These are phyloP conservation scores for Monosporascus cannonballus DNA, from an alignment of 2,329 filamentous ascomycete species.

Conservation along the genomic window DNA sequence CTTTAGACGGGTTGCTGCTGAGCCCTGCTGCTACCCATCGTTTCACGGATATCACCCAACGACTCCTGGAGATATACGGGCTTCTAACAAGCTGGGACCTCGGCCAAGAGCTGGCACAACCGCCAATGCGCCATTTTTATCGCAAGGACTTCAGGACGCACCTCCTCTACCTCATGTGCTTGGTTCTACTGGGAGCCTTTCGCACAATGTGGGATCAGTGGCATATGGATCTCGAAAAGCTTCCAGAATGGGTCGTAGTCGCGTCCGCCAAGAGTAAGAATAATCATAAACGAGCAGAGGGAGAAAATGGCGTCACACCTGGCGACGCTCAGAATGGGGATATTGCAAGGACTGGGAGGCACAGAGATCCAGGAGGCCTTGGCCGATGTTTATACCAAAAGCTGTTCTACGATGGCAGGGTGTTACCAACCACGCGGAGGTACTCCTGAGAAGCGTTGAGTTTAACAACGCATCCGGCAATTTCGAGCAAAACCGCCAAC, in stretches of 20 bases:
- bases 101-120: conserved; percentile 3
- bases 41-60: background rate
- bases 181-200: conserved; percentile 22
- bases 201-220: conserved; percentile 23
- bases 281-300: background rate
- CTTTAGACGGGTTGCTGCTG: background rate
- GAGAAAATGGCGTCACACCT: background rate
- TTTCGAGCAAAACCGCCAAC: conserved; percentile 12
- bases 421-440: conserved; percentile 1
- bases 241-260: background rate
- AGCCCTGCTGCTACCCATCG: background rate
- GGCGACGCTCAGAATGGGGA: background rate
- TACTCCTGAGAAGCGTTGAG: conserved; percentile 1
- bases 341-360: background rate
- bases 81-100: conserved; percentile 19
- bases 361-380: background rate
- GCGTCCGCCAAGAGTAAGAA: background rate
- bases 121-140: conserved; percentile 7
- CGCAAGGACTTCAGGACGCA: background rate
- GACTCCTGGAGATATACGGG: conserved; percentile 13
- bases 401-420: conserved; percentile 3
- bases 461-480: conserved; percentile 5
- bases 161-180: conserved; percentile 12
- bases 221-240: background rate
- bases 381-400: background rate